Percentiles rank a stretch among this genome's conserved stretches.
These are phyloP conservation scores for Stemphylium beticola DNA, from an alignment of 2,329 filamentous ascomycete species.

Conservation along the genomic window DNA sequence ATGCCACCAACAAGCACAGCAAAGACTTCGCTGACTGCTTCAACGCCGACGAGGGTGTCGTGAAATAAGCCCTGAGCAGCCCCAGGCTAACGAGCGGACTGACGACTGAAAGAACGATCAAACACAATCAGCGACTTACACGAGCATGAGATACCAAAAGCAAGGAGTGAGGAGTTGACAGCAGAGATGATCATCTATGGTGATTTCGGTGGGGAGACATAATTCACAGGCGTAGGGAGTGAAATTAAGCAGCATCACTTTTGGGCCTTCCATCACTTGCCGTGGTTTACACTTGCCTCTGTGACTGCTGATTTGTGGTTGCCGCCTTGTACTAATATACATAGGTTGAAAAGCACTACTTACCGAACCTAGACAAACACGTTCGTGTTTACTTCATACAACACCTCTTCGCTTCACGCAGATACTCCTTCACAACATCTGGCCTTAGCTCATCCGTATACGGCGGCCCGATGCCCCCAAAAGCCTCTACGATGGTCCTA, in stretches of 20 bases:
- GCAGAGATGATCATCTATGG: background rate
- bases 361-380: too few species aligned
- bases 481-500: too few species aligned
- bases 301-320: background rate
- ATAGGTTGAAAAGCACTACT: too few species aligned
- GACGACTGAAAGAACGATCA: constrained; percentile 4
- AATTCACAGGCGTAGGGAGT: constrained; percentile 11
- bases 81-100: constrained; percentile 3
- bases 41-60: constrained; percentile 43
- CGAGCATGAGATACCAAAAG: constrained; percentile 32
- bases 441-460: too few species aligned
- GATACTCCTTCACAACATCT: too few species aligned
- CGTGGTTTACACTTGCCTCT: background rate
- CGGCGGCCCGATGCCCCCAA: too few species aligned
- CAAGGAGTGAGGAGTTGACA: constrained; percentile 18
- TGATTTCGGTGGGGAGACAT: background rate
- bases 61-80: constrained; percentile 22
- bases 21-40: constrained; percentile 76
- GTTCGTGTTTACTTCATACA: too few species aligned
- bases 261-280: background rate
- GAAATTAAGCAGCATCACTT: background rate
- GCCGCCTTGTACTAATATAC: too few species aligned
- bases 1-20: constrained; percentile 78
- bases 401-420: too few species aligned
- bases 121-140: constrained; percentile 19